Base-by-base conservation (phyloP, 2,329 filamentous ascomycete genomes). In the Cytospora piceicola region DNA sequence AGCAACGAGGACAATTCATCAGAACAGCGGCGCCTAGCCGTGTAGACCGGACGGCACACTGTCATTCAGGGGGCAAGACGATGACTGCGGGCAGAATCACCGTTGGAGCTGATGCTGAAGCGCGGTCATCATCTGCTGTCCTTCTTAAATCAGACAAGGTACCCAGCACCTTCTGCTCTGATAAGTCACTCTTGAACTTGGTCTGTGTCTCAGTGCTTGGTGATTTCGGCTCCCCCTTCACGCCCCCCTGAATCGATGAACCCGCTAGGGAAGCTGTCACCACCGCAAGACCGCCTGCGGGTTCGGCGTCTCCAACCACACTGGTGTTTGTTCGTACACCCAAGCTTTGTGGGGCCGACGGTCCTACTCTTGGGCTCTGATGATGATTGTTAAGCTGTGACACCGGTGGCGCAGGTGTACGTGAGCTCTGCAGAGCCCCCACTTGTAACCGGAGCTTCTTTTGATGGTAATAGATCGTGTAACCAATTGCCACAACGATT, bases 401-500 rank as follows among this genome's bases (percentile, higher is more conserved):
- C 15, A n/a, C 17, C 17, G 39, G 15, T 42, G 34, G 27, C 49
- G 20, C 12, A 15, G 32, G 20, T 27, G n/a, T 9, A 30, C 39
- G 7, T 57, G 27, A 11, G n/a, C 53, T 53, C n/a, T 39, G 29
- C 29, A 63, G 14, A 14, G 36, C 34, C 36, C 58, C n/a, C 17
- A n/a, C 27, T 17, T 32, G 27, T 7, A 63, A 30, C 15, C 36
- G 46, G 6, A 63, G 53, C n/a, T 63, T 57, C 20, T 30, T 54
- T 6, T 63, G 20, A 17, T 49, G 54, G 27, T 63, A 63, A 20
- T 63, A 63, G n/a, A 51, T 24, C 12, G 22, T 51, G n/a, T 63
- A 58, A 12, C 20, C 46, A 22, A 63, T 17, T 29, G 20, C 30
- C 39, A 52, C 36, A 30, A 51, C 12, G 3, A 63, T 11, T 92